A percentile compares a stretch with the other conserved stretches of the same genome.
Conservation (phyloP, 1,284 basidiomycete species). For the Trichosporon ovoides region DNA sequence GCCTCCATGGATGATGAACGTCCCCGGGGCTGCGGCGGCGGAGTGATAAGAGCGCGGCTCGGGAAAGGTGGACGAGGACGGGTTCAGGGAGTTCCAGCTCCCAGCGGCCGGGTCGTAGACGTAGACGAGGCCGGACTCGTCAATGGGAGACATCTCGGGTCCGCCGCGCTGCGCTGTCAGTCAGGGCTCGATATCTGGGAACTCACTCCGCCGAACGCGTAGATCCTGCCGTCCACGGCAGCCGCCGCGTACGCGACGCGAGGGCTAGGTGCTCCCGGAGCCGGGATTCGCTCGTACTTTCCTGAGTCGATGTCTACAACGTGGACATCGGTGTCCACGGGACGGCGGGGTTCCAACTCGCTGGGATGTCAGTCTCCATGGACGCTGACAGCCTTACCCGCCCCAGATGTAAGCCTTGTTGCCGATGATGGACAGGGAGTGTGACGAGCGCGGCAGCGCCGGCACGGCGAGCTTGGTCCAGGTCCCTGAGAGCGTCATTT, state of each 20-base stretch:
- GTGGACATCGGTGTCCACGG: conserved; percentile 29
- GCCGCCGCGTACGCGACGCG: conserved; percentile 31
- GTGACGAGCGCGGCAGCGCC: conserved; percentile 28
- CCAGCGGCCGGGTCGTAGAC: conserved; percentile 19
- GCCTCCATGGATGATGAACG: conserved; percentile 30
- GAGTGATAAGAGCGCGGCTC: conserved; percentile 25
- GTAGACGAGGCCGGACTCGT: conserved; percentile 26
- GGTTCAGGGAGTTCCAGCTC: conserved; percentile 20
- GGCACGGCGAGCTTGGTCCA: conserved; percentile 8
- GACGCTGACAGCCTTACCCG: conserved; percentile 1
- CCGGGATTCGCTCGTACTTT: conserved; percentile 16
- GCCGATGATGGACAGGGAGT: conserved; percentile 23
- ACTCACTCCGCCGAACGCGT: conserved; percentile 34
- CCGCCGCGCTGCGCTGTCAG: conserved; percentile 24
- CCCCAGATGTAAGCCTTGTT: conserved; percentile 15
- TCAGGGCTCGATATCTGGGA: neutral
- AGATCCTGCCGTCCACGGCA: conserved; percentile 21
- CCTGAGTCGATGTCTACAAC: conserved; percentile 23
- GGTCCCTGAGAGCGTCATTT: neutral
- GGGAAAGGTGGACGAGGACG: conserved; percentile 11
- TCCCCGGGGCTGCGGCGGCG: conserved; percentile 10
- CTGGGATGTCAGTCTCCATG: neutral
- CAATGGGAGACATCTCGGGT: conserved; percentile 25
- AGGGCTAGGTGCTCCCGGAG: conserved; percentile 20
- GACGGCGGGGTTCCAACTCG: conserved; percentile 26